These are phyloP conservation scores for Colletotrichum chlorophyti DNA, from an alignment of 2,329 filamentous ascomycete genomes.

Conservation along the genomic window DNA sequence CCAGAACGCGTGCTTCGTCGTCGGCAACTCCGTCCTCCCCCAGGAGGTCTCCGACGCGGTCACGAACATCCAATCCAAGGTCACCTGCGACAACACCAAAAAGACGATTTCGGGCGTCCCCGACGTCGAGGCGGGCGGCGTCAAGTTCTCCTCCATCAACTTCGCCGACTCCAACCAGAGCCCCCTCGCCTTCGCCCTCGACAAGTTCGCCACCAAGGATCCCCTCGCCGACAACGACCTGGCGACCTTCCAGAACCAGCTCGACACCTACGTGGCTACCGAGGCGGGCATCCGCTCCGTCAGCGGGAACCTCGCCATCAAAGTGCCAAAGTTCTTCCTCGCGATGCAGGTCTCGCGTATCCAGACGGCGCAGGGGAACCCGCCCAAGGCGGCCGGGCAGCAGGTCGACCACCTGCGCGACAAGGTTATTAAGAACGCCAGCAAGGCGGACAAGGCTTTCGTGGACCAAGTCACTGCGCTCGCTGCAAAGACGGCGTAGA, in stretches of 20 bases:
- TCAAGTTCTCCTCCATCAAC: slow-evolving; percentile 62
- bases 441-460: slow-evolving; percentile 53
- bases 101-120: slow-evolving; percentile 61
- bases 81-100: slow-evolving; percentile 56
- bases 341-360: slow-evolving; percentile 65
- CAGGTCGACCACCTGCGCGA: slow-evolving; percentile 63
- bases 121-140: slow-evolving; percentile 58
- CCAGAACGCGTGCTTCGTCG: slow-evolving; percentile 58
- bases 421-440: slow-evolving; percentile 64
- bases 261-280: slow-evolving; percentile 65
- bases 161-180: slow-evolving; percentile 55
- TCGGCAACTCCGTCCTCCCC: slow-evolving; percentile 58
- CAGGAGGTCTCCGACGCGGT: slow-evolving; percentile 53
- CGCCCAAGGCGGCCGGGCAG: slow-evolving; percentile 55
- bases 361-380: slow-evolving; percentile 63
- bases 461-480: slow-evolving; percentile 58
- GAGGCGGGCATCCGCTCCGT: slow-evolving; percentile 64
- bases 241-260: slow-evolving; percentile 55
- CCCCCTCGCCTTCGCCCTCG: slow-evolving; percentile 61
- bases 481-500: slow-evolving; percentile 22
- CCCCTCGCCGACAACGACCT: slow-evolving; percentile 58
- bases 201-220: slow-evolving; percentile 57
- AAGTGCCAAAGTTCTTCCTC: slow-evolving; percentile 70
- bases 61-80: slow-evolving; percentile 44
- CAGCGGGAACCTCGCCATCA: slow-evolving; percentile 60